Base-by-base conservation (phyloP, 75 land plant species). In the Pinus tabuliformis region DNA sequence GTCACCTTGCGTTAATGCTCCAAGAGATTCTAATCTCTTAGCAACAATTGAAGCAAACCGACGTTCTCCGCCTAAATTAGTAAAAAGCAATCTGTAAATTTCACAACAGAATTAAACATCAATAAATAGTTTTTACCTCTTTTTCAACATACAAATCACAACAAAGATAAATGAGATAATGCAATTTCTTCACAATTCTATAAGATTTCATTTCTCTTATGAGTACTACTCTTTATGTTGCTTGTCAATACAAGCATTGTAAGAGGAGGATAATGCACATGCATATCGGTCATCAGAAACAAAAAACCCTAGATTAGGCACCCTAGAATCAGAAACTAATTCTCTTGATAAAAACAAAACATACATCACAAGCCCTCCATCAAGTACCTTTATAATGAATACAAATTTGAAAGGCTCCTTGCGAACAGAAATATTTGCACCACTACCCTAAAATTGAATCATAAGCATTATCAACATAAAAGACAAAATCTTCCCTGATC, bases 1-100 rank as follows among this genome's bases (percentile, higher is more conserved):
- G 78, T 96, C 99, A 65, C 99, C 99, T 81, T 96, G 99, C 11
- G 99, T 96, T 63, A 96, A 79, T 56, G 99, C 99, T 74, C 99
- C 99, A 80, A 96, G 88, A 61, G 94, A 83, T 72, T 91, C 99
- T 57, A 96, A 80, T 57, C 99, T 86, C 81, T 96, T 96, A 57
- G 99, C 99, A 72, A 96, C 99, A 75, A 93, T 91, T 20, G 96
- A 96, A 33, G 99, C 99, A 91, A 96, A 96, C n/a, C 99, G 85
- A 24, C 97, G 89, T 73, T 96, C 99, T 77, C 99, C 99, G 66
- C 99, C 99, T 66, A 96, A 91, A 79, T 90, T 96, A 5, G 99
- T 90, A 58, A 96, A 96, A 7, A 96, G 81, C 30, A 96, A 81
- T 87, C 99, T 96, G 78, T 49, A 73, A 70, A 64, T 15, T 2